A percentile compares a stretch with the other conserved stretches of the same genome.
Evolutionary conservation across 2,329 filamentous ascomycete species (phyloP).

Genomic region (Knufia petricola): DNA sequence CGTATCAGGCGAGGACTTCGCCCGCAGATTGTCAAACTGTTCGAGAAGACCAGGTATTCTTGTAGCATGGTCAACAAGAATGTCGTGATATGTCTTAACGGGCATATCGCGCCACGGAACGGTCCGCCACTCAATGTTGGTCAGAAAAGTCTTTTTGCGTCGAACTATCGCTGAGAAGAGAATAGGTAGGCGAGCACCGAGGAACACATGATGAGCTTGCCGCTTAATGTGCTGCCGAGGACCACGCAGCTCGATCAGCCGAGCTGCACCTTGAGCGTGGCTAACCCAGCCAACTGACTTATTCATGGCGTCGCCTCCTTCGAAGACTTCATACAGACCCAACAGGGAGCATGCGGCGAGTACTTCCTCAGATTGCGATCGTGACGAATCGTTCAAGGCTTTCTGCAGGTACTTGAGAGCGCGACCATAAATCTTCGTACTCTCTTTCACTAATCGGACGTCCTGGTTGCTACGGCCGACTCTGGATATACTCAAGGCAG

Average conservation of each 20-base stretch:
- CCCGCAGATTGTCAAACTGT: conserved; percentile 23
- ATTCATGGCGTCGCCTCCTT: conserved; percentile 13
- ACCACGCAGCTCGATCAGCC: conserved; percentile 18
- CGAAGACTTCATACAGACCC: conserved; percentile 27
- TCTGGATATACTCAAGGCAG: conserved; percentile 20
- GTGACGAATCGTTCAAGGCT: conserved; percentile 26
- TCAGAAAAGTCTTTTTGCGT: conserved; percentile 26
- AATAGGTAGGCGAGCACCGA: conserved; percentile 17
- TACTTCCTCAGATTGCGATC: conserved; percentile 29
- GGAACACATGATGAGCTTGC: conserved; percentile 17
- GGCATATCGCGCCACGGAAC: conserved; percentile 27
- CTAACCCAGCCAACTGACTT: conserved; percentile 19
- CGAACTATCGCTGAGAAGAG: conserved; percentile 18
- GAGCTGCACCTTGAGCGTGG: conserved; percentile 19
- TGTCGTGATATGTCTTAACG: conserved; percentile 28
- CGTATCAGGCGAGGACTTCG: conserved; percentile 6
- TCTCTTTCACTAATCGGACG: conserved; percentile 23
- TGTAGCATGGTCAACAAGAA: conserved; percentile 27
- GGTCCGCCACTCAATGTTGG: conserved; percentile 28
- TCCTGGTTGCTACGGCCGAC: conserved; percentile 22
- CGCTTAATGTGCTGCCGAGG: conserved; percentile 14
- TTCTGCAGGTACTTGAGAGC: conserved; percentile 30
- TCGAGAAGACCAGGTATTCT: conserved; percentile 27
- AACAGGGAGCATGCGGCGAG: conserved; percentile 30
- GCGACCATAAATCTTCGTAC: conserved; percentile 28